Evolutionary conservation across 495 filamentous ascomycete species (phyloP), one percentile per base, ranked within the genome.

Genomic region (Annulohypoxylon stygium): DNA sequence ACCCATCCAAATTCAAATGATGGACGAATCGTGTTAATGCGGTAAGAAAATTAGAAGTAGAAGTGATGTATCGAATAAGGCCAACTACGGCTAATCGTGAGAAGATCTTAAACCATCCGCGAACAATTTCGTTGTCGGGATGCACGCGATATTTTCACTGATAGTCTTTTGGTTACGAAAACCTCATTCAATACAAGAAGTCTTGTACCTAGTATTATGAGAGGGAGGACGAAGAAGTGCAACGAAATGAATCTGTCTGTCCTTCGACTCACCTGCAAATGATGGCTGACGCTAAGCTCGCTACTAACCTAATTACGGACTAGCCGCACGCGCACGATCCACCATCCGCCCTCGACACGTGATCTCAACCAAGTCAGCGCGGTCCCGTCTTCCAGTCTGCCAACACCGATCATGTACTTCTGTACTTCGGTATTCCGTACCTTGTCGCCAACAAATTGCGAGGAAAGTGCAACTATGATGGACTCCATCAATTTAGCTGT

Each of bases 191-290:
- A 39, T 39, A 59, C 23, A 48, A 48, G 16, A 55, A 30, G 43
- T 25, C 33, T 50, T 45, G 67, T 48, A 70, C 16, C 41, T 25
- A 62, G 33, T 41, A 30, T 48, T 47, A 61, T 71, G 64, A 41
- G 58, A 61, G 45, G 62, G 69, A 59, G 55, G 39, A 64, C 53
- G 50, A 53, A 43, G 39, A 4, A 43, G 39, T 14, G 12, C 39
- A 14, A 4, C 8, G 53, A 65, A 68, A 54, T 60, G 51, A 67
- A 64, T 73, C 26, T 39, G 55, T 71, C 57, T 36, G 55, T 62
- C 67, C 43, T 47, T 59, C 61, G 25, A 61, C 36, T 45, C 62
- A 39, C 62, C 34, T 68, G 65, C 61, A 63, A 70, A 66, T 67
- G 65, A 66, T 61, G 50, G 45, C 50, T 61, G 34, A 60, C 61